Conservation (phyloP, 305 asterid genomes). For the Fraxinus sp. region DNA sequence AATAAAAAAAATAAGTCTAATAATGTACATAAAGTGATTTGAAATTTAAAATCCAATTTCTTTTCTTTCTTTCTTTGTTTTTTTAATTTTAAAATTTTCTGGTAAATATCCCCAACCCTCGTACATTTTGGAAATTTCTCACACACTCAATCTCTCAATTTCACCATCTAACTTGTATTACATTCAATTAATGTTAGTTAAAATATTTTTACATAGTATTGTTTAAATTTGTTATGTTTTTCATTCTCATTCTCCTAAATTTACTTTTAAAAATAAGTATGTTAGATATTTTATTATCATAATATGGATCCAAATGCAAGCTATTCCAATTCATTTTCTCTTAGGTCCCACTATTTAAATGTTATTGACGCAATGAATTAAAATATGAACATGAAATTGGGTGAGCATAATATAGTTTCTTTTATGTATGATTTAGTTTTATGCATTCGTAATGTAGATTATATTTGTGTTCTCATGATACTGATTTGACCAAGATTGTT, state of each 20-base stretch:
- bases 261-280: background rate
- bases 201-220: background rate
- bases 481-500: background rate
- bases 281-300: background rate
- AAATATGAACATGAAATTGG: background rate
- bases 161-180: background rate
- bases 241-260: background rate
- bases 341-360: background rate
- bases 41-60: background rate
- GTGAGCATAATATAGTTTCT: background rate
- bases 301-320: background rate
- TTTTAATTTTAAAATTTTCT: background rate
- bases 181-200: background rate
- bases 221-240: background rate
- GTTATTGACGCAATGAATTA: background rate
- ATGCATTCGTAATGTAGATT: background rate
- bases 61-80: background rate
- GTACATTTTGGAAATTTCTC: background rate
- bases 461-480: background rate
- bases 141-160: background rate
- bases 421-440: background rate
- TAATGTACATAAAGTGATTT: background rate
- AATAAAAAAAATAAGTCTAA: background rate
- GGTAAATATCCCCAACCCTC: background rate
- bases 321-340: background rate